These are phyloP conservation scores for Chalciporus chontae DNA, from an alignment of 768 basidiomycete species.

Conservation along the genomic window DNA sequence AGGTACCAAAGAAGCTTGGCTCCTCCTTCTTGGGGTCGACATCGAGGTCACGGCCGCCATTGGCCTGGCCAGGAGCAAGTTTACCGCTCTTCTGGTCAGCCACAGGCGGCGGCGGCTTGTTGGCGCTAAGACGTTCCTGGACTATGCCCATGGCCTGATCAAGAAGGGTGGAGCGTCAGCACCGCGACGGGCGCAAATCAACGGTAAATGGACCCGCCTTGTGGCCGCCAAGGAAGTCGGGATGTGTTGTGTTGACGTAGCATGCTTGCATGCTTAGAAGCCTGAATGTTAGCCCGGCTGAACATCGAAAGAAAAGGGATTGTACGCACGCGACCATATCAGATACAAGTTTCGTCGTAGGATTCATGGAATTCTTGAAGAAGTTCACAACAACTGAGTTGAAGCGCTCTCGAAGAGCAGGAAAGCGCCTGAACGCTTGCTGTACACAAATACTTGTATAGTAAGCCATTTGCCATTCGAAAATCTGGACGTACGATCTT, in stretches of 20 bases:
- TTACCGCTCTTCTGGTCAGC: conserved; percentile 71
- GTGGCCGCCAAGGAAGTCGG: conserved; percentile 97
- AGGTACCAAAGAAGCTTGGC: conserved; percentile 89
- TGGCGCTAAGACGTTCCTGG: conserved; percentile 75
- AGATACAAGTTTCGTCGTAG: conserved; percentile 90
- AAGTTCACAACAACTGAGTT: conserved; percentile 95
- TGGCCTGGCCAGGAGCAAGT: conserved; percentile 58
- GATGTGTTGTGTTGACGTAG: conserved; percentile 98
- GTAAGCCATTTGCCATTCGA: not conserved
- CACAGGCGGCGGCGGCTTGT: conserved; percentile 57
- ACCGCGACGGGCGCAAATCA: not conserved
- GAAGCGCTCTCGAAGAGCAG: conserved; percentile 94
- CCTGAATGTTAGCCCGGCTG: not conserved
- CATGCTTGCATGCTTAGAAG: conserved; percentile 88
- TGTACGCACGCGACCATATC: conserved; percentile 85
- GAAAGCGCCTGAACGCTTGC: conserved; percentile 96
- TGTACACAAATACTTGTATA: conserved; percentile 29
- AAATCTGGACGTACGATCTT: conserved; percentile 69
- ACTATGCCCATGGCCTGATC: conserved; percentile 84
- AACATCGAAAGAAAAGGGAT: not conserved
- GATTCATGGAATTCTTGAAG: conserved; percentile 91
- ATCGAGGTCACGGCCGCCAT: conserved; percentile 94
- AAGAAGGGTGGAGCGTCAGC: conserved; percentile 6
- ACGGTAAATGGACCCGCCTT: conserved; percentile 43
- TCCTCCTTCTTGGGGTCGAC: conserved; percentile 89